phyloP scores from a whole-genome alignment of 257 asterid genomes.

The Anisodus acutangulus region DNA sequence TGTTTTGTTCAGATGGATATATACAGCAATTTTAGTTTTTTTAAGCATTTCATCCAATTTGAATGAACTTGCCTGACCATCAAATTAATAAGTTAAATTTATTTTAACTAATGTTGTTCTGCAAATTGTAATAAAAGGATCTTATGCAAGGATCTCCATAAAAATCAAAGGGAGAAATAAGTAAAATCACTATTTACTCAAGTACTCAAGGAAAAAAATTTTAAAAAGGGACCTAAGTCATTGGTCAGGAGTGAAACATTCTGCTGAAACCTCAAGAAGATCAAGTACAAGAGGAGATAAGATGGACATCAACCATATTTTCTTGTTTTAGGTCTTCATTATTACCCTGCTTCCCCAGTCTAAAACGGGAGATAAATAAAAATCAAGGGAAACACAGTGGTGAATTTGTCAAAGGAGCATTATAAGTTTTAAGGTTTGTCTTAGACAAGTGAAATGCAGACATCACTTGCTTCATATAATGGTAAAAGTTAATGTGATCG shows the following conservation, averaged over 20 bases:
- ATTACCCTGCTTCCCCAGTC: slow-evolving; percentile 21
- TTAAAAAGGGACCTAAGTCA: neutral
- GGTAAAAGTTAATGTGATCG: slow-evolving; percentile 42
- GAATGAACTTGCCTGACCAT: neutral
- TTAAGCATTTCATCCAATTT: neutral
- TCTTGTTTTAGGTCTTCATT: neutral
- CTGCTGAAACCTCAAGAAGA: neutral
- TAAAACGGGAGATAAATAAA: neutral
- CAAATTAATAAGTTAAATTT: neutral
- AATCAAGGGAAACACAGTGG: neutral
- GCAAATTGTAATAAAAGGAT: neutral
- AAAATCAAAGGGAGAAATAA: neutral
- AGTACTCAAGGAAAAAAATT: neutral
- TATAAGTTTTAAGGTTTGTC: neutral
- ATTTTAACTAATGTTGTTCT: neutral
- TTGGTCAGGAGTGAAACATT: neutral
- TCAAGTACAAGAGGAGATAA: neutral
- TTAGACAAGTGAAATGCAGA: neutral
- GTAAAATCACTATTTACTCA: neutral
- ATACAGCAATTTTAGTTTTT: neutral
- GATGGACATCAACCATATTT: neutral
- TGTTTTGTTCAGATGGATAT: neutral
- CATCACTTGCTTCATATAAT: neutral
- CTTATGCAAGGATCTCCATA: slow-evolving; percentile 4
- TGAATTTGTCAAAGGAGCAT: neutral